Evolutionary conservation across 163 green algal species (phyloP).

Genomic region (Scenedesmus sp.): DNA sequence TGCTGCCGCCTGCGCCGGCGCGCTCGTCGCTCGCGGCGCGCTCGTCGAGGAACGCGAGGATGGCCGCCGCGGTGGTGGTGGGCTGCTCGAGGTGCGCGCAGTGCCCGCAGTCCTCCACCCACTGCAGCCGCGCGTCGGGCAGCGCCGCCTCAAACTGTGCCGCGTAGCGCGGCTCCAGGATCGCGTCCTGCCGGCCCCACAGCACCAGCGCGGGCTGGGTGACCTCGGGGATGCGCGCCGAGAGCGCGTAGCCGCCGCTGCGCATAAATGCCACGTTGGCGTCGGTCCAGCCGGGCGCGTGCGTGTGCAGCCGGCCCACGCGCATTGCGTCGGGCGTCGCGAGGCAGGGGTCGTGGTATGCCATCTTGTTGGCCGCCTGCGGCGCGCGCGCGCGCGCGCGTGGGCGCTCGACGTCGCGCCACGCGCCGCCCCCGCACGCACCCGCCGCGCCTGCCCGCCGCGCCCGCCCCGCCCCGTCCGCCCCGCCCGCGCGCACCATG

Average conservation of each 20-base stretch:
- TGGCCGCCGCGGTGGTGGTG: constrained; percentile 23
- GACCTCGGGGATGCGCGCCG: constrained; percentile 68
- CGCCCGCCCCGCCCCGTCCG: neutral
- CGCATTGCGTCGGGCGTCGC: constrained; percentile 88
- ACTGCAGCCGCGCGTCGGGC: constrained; percentile 62
- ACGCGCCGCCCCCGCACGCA: too few relatives aligned
- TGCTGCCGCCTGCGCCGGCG: too few relatives aligned
- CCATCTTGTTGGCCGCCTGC: constrained; percentile 69
- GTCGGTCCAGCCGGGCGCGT: constrained; percentile 82
- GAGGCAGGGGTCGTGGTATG: constrained; percentile 83
- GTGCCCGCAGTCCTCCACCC: constrained; percentile 86
- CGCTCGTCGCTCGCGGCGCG: too few relatives aligned
- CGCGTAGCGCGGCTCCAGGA: constrained; percentile 67
- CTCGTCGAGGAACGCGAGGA: constrained; percentile 51
- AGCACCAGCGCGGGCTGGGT: constrained; percentile 73
- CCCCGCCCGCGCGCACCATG: constrained; percentile 20
- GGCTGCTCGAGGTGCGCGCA: constrained; percentile 84
- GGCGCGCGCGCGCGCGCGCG: neutral
- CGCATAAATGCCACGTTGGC: constrained; percentile 94
- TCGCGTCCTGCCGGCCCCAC: constrained; percentile 90
- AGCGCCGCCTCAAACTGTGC: constrained; percentile 50
- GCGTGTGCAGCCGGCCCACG: constrained; percentile 83
- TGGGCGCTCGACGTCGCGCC: too few relatives aligned
- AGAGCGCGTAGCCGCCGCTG: constrained; percentile 88
- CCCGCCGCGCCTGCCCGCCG: neutral